Base-by-base conservation (phyloP, 2,329 filamentous ascomycete genomes). In the Cladosporium velox region DNA sequence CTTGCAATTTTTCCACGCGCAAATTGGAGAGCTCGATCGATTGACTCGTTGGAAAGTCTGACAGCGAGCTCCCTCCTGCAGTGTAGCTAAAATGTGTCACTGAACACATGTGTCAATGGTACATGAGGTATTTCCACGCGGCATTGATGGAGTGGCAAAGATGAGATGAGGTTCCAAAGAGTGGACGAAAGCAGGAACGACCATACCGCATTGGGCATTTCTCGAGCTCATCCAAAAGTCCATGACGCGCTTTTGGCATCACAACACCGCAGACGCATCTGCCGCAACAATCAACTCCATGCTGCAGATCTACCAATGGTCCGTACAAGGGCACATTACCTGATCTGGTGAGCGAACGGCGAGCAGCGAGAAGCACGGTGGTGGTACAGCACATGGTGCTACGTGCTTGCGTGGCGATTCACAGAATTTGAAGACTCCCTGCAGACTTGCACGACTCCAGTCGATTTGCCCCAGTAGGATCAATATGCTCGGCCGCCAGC, bases 321-420 rank as follows among this genome's bases (percentile, higher is more conserved):
- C 4, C 21, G 2, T 26, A 18, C 59, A 18, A 21, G 41, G 59
- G 44, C 12, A 35, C 14, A 28, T 34, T 44, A 26, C 59, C 59
- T 14, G n/a, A 52, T 62, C 21, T 4, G 47, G 59, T 30, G 44
- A 41, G n/a, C 28, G 34, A 30, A 12, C 38, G 35, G 55, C 55
- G 58, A 60, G 58, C 38, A 62, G 59, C 47, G 47, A 62, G 59
- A 52, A 52, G 47, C 59, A 52, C 30, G 47, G 59, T 38, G 47
- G 59, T 38, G 32, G 24, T 52, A 47, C 57, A 32, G 7, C 34
- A 28, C 32, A 15, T 47, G 15, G 52, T 55, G 52, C 15, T 44
- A 30, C 57, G 34, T 30, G 38, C 11, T 35, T 58, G 32, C 34
- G 34, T 41, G 32, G 34, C 55, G 34, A 38, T 10, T 41, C 12